A percentile compares a stretch with the other conserved stretches of the same genome.
These are phyloP conservation scores for Fusarium annulatum DNA, from an alignment of 2,329 filamentous ascomycete species.

Conservation along the genomic window DNA sequence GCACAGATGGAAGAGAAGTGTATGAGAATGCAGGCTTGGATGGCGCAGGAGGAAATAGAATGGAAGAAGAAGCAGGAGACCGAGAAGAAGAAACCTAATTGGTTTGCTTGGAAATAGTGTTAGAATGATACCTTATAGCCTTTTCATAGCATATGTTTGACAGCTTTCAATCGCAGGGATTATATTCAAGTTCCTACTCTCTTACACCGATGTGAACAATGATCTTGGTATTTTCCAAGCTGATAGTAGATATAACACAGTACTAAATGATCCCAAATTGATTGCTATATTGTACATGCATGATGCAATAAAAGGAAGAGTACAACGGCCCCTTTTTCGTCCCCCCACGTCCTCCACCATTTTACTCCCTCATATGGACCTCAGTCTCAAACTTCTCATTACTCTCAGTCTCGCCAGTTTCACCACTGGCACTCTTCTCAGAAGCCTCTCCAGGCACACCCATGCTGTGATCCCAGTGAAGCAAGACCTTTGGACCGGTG, in stretches of 20 bases:
- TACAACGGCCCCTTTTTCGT: neutral
- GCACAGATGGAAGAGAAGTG: conserved; percentile 52
- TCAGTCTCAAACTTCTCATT: conserved; percentile 36
- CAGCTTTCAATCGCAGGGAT: no score
- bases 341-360: neutral
- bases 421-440: conserved; percentile 26
- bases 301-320: neutral
- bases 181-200: no score
- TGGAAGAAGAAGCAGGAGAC: conserved; percentile 41
- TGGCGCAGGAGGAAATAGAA: conserved; percentile 46
- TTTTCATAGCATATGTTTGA: no score
- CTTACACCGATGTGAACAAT: no score
- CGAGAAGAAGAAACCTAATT: conserved; percentile 37
- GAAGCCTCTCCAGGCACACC: conserved; percentile 45
- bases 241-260: neutral
- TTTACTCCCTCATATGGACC: conserved; percentile 17
- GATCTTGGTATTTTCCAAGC: neutral
- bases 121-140: neutral
- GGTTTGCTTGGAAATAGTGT: conserved; percentile 37
- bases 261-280: neutral
- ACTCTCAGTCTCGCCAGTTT: conserved; percentile 27
- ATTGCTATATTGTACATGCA: neutral
- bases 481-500: conserved; percentile 47
- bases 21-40: conserved; percentile 48
- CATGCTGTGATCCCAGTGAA: conserved; percentile 50